Evolutionary conservation across 2,329 filamentous ascomycete genomes (phyloP).

Genomic region (Immersiporthe knoxdaviesiana): DNA sequence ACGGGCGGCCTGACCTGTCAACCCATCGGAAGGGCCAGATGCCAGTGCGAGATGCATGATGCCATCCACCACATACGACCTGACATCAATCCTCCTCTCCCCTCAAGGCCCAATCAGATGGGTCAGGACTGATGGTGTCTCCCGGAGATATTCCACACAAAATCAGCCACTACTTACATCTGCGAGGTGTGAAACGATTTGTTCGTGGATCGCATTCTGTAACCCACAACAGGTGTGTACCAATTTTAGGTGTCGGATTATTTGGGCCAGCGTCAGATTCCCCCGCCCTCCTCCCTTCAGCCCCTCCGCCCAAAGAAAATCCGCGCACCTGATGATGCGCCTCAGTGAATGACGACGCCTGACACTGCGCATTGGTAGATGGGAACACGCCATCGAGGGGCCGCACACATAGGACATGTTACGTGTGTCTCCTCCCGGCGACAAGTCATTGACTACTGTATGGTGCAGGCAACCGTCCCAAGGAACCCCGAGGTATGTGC

Average conservation of each 20-base stretch:
- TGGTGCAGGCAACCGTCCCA: background rate
- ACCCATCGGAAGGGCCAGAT: constrained; percentile 12
- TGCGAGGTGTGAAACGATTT: constrained; percentile 12
- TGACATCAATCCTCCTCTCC: constrained; percentile 8
- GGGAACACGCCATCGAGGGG: constrained; percentile 12
- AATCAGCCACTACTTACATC: background rate
- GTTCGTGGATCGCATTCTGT: constrained; percentile 1
- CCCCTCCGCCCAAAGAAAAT: background rate
- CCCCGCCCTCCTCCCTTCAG: no score
- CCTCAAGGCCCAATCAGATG: background rate
- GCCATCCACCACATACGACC: constrained; percentile 4
- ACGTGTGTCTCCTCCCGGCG: background rate
- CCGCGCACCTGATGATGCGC: constrained; percentile 4
- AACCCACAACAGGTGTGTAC: constrained; percentile 2
- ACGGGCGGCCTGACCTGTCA: constrained; percentile 11
- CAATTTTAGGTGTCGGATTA: background rate
- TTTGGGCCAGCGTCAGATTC: constrained; percentile 10
- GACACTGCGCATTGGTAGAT: constrained; percentile 14
- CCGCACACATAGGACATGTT: background rate
- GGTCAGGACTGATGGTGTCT: background rate
- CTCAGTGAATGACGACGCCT: constrained; percentile 12
- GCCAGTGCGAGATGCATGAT: constrained; percentile 8
- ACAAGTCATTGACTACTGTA: background rate
- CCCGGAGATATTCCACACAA: background rate
- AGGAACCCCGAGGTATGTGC: background rate